Conservation (phyloP, 2,329 filamentous ascomycete species). For the Colletotrichum sp. region DNA sequence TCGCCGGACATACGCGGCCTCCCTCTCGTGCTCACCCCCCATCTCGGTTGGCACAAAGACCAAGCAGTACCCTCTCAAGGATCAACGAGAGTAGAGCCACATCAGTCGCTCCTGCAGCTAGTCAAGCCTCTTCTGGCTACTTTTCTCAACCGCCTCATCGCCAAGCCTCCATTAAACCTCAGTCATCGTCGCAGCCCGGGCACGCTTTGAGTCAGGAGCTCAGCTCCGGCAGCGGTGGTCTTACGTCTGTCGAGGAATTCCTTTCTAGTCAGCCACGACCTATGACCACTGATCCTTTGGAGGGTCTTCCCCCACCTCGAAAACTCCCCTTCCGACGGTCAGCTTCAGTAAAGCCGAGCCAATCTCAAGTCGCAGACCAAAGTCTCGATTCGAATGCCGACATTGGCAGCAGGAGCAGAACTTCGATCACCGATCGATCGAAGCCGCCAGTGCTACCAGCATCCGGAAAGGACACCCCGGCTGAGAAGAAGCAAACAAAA, state of each 20-base stretch:
- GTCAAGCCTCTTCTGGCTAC: neutral
- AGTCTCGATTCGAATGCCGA: neutral
- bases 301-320: neutral
- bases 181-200: neutral
- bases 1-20: neutral
- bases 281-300: neutral
- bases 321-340: neutral
- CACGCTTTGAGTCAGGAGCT: neutral
- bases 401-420: neutral
- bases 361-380: neutral
- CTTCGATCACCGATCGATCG: neutral
- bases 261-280: neutral
- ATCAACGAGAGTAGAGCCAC: neutral
- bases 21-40: neutral
- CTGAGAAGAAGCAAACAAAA: neutral
- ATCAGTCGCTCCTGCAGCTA: neutral
- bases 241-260: neutral
- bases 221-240: neutral
- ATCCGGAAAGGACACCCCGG: neutral
- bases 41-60: neutral
- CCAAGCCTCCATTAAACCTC: neutral
- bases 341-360: neutral
- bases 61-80: neutral
- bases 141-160: neutral
- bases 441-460: neutral